These are phyloP conservation scores for Lomentospora prolificans DNA, from an alignment of 2,329 filamentous ascomycete genomes.

Conservation along the genomic window DNA sequence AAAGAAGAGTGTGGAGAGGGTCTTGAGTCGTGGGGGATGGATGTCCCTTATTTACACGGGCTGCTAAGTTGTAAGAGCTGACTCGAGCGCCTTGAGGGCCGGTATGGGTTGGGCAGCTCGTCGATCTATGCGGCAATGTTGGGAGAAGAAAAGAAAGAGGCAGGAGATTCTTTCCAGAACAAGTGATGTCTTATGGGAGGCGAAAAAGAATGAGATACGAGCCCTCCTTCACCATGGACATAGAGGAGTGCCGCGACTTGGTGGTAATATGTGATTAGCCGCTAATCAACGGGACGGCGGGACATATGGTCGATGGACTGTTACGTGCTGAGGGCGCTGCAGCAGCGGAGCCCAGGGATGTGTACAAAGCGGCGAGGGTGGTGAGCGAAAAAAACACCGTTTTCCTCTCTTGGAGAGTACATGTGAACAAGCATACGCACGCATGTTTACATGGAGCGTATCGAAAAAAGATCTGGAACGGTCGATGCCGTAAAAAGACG, in stretches of 20 bases:
- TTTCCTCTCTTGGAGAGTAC: neutral
- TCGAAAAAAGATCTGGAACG: neutral
- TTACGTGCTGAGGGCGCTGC: neutral
- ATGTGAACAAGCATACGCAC: neutral
- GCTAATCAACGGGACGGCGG: slow-evolving; percentile 9
- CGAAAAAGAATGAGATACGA: neutral
- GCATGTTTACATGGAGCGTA: neutral
- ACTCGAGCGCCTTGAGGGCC: no score
- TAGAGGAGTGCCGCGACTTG: slow-evolving; percentile 2
- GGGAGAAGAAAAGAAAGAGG: neutral
- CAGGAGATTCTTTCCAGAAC: neutral
- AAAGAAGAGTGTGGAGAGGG: neutral
- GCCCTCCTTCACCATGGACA: neutral
- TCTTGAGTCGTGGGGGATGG: neutral
- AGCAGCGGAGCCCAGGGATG: neutral
- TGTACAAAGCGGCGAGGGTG: neutral
- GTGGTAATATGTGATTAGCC: slow-evolving; percentile 7
- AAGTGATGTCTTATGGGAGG: neutral
- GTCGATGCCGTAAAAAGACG: neutral
- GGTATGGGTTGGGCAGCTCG: neutral
- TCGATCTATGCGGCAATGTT: neutral
- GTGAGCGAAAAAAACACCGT: neutral
- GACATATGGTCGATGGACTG: neutral
- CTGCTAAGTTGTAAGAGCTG: neutral
- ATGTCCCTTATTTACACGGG: neutral